Evolutionary conservation across 2,329 filamentous ascomycete genomes (phyloP), one percentile per base, ranked within the genome.

Genomic region (Fusarium bactridioides): DNA sequence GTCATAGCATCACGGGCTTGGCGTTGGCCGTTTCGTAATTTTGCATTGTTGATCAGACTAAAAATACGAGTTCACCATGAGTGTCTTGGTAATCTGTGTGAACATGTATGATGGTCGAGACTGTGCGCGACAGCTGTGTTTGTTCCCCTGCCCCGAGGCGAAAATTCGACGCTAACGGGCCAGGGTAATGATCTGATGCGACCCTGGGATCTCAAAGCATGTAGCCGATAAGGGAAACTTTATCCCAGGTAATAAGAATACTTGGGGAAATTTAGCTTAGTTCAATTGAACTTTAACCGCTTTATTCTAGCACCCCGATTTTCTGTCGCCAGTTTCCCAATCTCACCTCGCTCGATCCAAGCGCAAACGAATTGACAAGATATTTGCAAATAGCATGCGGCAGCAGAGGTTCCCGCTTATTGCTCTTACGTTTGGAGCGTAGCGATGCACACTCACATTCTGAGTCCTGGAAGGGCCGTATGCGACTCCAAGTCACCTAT

Each of bases 401-500:
- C 2, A 2, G 21, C 6, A 5, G 4, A 50, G 25, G 23, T n/a
- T 23, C 31, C 15, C 29, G 56, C 25, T 51, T 51, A 41, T 33
- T 25, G 4, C 15, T 25, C 5, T 11, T 25, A 25, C 25, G 25
- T 25, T 25, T 25, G 25, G 25, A 25, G 25, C 5, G 25, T 25
- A 25, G 13, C 10, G 41, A 16, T 12, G 25, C 15, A 16, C 43
- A 15, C 35, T 50, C 18, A 59, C 19, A 7, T 15, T 13, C 1
- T n/a, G 4, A 31, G 21, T n/a, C 25, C 27, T 59, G 33, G 15
- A 51, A 40, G 51, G 68, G 7, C 67, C 66, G 18, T 67, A 72
- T 50, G 57, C 69, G 44, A 72, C 58, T 58, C 2, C 3, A 10
- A 64, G n/a, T 18, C 58, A 72, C 27, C 23, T 40, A 31, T 71